Percentiles rank a stretch among this genome's conserved stretches.
These are phyloP conservation scores for Populus tomentosa DNA, from an alignment of 441 rosid genomes.

Conservation along the genomic window DNA sequence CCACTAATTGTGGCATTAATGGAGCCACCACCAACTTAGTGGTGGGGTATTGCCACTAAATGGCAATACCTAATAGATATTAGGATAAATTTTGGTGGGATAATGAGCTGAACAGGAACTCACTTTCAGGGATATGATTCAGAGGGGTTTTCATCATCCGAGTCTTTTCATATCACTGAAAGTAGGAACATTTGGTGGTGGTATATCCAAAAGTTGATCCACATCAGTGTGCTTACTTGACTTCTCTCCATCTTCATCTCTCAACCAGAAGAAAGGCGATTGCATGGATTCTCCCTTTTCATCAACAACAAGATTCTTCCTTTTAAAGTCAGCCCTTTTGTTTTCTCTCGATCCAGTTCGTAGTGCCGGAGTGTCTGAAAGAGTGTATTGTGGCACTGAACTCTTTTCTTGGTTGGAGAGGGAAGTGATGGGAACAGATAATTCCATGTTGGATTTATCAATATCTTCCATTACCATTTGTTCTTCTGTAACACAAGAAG, in stretches of 20 bases:
- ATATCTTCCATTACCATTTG: neutral
- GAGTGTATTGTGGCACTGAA: conserved; percentile 61
- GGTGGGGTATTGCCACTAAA: too few species aligned
- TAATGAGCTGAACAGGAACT: too few species aligned
- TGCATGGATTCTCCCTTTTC: conserved; percentile 35
- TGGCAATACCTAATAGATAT: too few species aligned
- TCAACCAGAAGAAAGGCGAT: conserved; percentile 87
- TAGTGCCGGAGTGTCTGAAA: conserved; percentile 32
- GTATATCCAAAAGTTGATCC: conserved; percentile 36
- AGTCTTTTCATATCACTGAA: too few species aligned
- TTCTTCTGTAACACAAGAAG: too few species aligned
- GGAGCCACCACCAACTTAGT: too few species aligned
- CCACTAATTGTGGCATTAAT: too few species aligned
- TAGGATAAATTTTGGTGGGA: too few species aligned
- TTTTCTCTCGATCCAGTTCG: conserved; percentile 19
- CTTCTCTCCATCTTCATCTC: conserved; percentile 56
- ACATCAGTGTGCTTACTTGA: conserved; percentile 44
- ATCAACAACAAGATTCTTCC: conserved; percentile 22
- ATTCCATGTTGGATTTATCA: conserved; percentile 18
- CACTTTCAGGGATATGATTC: too few species aligned
- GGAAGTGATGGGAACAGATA: conserved; percentile 33
- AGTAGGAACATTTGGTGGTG: conserved; percentile 31
- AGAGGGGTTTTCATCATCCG: too few species aligned
- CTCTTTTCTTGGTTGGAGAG: conserved; percentile 80
- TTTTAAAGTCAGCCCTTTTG: conserved; percentile 18